Base-by-base conservation (phyloP, 306 rosid genomes). In the Cicer arietinum region DNA sequence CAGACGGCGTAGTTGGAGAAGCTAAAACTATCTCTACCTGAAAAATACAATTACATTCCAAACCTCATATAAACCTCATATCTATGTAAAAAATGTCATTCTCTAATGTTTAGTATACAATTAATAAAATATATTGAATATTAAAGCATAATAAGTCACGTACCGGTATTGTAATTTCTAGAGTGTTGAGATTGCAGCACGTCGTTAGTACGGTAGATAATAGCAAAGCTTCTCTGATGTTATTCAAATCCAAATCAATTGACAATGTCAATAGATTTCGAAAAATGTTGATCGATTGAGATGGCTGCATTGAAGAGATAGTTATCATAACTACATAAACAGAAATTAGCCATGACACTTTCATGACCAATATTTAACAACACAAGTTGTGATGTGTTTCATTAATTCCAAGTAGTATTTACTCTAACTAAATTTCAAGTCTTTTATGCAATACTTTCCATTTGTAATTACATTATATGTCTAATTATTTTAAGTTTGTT, bases 211-310 rank as follows among this genome's bases (percentile, higher is more conserved):
- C 7, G 48, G 44, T 35, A 1, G 63, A 73, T 12, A 73, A 67
- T 9, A 68, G 47, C 6, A 65, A 0, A 4, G 3, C 22, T 47
- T 74, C 75, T 12, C 71, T 64, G 25, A 35, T 51, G 39, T 51
- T 60, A 39, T 81, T 81, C 66, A 81, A 58, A 57, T 81, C 79
- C 66, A 81, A 65, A 4, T 81, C 79, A 57, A 82, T 42, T 18
- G 63, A 53, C 58, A 75, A 52, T 2, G 53, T 17, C 8, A 62
- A 47, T 25, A 82, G 8, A 42, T 71, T 47, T 48, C 1, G 0
- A 66, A 77, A 77, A 11, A 48, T 57, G 58, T 58, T 35, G 46
- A 3, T 58, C 0, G n/a, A 0, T n/a, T 10, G 56, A 4, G 30
- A 46, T 76, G 14, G 48, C 81, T 76, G 30, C 68, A 50, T 5